Base-by-base conservation (phyloP, 2,329 filamentous ascomycete species). In the Dendryphion nanum region DNA sequence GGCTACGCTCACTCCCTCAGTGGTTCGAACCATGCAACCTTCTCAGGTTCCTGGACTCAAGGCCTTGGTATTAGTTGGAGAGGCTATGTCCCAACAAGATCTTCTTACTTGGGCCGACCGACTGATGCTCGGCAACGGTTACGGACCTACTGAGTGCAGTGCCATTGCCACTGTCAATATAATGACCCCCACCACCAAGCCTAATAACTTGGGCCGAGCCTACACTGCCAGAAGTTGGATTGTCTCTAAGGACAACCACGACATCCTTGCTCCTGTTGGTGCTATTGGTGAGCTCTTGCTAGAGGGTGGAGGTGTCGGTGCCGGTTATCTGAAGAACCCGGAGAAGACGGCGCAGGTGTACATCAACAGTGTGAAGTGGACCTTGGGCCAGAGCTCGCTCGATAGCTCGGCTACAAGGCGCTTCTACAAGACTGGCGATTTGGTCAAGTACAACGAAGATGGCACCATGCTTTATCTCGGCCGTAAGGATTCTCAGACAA, bases 1-100 rank as follows among this genome's bases (percentile, higher is more conserved):
- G 59, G 62, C 66, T 8, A 58, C 66, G 37, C 50, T 74, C 13
- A 76, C 73, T 0, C 73, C 74, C 1, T 68, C 70, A 0, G 50
- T 63, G 7, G 52, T 63, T 2, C 50, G 53, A 3, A 59, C 51
- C 18, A 55, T 65, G 31, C 45, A 57, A 16, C 59, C 55, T 5
- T 49, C 50, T 2, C 49, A 59, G 19, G 50, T 63, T 2, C 55
- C 59, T 5, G 30, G 37, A 10, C 41, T 65, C 1, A 47, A 57
- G 28, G 54, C 48, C 1, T 45, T 66, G 13, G 40, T 56, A 2
- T 43, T 65, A 5, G 57, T 54, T 23, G 63, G 63, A 13, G 63
- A 66, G 32, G 53, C 55, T 3, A 57, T 64, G 50, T 57, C 54
- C 2, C 57, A 57, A 18, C 53, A 57, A 36, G 53, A 67, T 33